Evolutionary conservation across 2,329 filamentous ascomycete genomes (phyloP).

Genomic region (Fusarium humuli): DNA sequence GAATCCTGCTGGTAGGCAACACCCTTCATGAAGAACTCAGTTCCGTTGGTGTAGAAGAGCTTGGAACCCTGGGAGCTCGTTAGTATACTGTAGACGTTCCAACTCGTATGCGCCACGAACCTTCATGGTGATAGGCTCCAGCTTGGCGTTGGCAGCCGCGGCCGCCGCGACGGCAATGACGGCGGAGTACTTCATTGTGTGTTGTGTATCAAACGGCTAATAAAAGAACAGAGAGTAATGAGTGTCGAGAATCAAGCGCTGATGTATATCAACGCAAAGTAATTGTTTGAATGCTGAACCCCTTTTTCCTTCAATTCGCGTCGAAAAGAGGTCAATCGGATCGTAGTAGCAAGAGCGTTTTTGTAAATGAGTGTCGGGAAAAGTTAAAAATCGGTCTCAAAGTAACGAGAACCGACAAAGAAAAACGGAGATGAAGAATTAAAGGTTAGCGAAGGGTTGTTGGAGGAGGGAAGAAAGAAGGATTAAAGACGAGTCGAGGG

Average conservation of each 20-base stretch:
- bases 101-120: conserved; percentile 53
- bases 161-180: conserved; percentile 57
- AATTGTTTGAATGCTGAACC: conserved; percentile 31
- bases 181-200: conserved; percentile 52
- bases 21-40: conserved; percentile 84
- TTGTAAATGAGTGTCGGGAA: conserved; percentile 50
- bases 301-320: conserved; percentile 33
- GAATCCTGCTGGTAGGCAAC: conserved; percentile 93
- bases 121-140: conserved; percentile 76
- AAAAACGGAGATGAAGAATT: conserved; percentile 41
- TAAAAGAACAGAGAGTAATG: conserved; percentile 32
- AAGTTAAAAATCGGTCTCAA: conserved; percentile 42
- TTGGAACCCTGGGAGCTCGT: conserved; percentile 71
- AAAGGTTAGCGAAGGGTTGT: conserved; percentile 44
- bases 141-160: conserved; percentile 55
- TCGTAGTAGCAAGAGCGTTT: conserved; percentile 25
- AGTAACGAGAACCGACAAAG: conserved; percentile 40
- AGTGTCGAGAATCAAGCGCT: conserved; percentile 37
- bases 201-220: conserved; percentile 33
- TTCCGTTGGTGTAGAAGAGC: conserved; percentile 86
- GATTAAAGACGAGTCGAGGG: conserved; percentile 21
- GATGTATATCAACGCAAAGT: conserved; percentile 21
- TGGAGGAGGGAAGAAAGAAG: conserved; percentile 35
- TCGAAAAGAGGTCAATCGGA: conserved; percentile 20
- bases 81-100: background rate